These are phyloP conservation scores for Herpetomonas tarakana DNA, from an alignment of 208 protist genomes.

Conservation along the genomic window DNA sequence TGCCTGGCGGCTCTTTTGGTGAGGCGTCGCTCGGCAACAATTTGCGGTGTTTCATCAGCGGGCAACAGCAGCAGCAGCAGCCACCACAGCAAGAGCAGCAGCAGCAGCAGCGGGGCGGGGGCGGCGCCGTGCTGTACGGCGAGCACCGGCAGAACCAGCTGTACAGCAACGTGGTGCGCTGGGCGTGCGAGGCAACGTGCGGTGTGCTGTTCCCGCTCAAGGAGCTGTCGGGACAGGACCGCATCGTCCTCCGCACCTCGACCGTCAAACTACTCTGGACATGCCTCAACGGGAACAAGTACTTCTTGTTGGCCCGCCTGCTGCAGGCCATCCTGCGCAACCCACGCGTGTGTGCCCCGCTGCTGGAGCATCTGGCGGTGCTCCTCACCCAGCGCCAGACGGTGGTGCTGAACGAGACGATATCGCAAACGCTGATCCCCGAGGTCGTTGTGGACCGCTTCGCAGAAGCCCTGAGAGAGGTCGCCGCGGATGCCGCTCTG, in stretches of 20 bases:
- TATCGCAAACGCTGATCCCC: slow-evolving; percentile 30
- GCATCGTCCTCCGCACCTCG: slow-evolving; percentile 27
- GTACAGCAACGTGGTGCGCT: slow-evolving; percentile 21
- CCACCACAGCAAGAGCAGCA: no score
- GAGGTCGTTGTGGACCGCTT: slow-evolving; percentile 22
- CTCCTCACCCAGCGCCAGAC: slow-evolving; percentile 51
- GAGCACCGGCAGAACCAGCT: background rate
- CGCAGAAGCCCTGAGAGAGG: slow-evolving; percentile 11
- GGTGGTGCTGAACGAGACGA: slow-evolving; percentile 24
- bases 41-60: no score
- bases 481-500: slow-evolving; percentile 2
- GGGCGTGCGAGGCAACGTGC: slow-evolving; percentile 33
- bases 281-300: slow-evolving; percentile 23
- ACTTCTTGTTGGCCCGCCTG: slow-evolving; percentile 36
- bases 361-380: slow-evolving; percentile 68
- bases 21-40: background rate
- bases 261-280: slow-evolving; percentile 49
- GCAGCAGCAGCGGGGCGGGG: background rate
- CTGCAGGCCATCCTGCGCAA: slow-evolving; percentile 44
- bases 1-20: background rate
- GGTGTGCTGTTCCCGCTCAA: slow-evolving; percentile 30
- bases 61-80: no score
- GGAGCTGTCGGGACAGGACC: slow-evolving; percentile 15
- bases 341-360: slow-evolving; percentile 29
- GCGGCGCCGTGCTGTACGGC: background rate